Percentiles rank a stretch among this genome's conserved stretches.
phyloP scores from a whole-genome alignment of 805 yeast species.

The Saccharomyces cerevisiae region DNA sequence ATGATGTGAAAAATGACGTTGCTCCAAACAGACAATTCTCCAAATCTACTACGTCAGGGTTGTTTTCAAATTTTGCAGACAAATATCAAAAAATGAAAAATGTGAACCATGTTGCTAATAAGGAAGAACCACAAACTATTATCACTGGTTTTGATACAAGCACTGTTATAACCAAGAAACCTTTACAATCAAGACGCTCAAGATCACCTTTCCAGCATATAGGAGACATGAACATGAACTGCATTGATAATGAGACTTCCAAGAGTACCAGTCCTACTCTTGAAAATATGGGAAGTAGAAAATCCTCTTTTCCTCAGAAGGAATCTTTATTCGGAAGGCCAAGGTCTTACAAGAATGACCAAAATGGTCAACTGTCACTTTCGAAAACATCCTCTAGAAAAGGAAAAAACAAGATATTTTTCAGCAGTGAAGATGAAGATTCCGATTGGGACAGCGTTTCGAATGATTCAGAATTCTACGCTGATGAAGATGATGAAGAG shows the following conservation, averaged over 20 bases:
- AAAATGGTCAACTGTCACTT: neutral
- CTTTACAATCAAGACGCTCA: conserved; percentile 5
- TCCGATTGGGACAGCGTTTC: conserved; percentile 29
- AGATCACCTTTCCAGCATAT: neutral
- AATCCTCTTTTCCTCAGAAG: neutral
- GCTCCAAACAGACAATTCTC: neutral
- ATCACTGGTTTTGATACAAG: conserved; percentile 23
- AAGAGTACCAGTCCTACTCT: neutral
- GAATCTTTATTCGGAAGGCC: conserved; percentile 13
- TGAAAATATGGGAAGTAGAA: neutral
- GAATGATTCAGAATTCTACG: conserved; percentile 21
- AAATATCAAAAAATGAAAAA: conserved; percentile 1
- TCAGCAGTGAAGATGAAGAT: conserved; percentile 30
- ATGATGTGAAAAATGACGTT: neutral
- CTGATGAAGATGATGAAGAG: conserved; percentile 19
- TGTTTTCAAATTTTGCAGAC: conserved; percentile 1
- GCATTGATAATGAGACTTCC: neutral
- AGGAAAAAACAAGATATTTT: conserved; percentile 18
- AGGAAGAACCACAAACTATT: conserved; percentile 16
- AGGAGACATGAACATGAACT: neutral
- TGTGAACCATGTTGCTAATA: conserved; percentile 2
- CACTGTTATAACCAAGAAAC: conserved; percentile 12
- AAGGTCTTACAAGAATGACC: neutral
- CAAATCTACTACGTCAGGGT: neutral
- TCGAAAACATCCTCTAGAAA: neutral